Conservation (phyloP, 106 monocot genomes). For the Chionographis japonica region DNA sequence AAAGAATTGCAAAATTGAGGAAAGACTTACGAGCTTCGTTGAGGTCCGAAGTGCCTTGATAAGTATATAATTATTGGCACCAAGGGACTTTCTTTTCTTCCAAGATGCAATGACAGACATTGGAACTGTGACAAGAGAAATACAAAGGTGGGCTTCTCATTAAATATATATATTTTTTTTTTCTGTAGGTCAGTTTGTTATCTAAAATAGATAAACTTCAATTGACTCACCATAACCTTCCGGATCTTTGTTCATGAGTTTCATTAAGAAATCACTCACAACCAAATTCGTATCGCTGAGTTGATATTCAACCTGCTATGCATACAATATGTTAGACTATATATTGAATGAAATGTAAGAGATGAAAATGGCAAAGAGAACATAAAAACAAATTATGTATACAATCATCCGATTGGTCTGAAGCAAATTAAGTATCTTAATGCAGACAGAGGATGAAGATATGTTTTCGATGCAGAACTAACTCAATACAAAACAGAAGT, state of each 20-base stretch:
- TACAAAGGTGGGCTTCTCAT: too few species aligned
- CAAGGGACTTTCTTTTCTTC: conserved; percentile 73
- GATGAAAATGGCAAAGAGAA: neutral
- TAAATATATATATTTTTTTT: too few species aligned
- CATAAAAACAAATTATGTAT: too few species aligned
- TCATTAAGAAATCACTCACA: conserved; percentile 65
- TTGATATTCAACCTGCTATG: conserved; percentile 66
- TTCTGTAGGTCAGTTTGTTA: too few species aligned
- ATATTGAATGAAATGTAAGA: neutral
- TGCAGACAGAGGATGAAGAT: too few species aligned
- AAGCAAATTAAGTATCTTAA: too few species aligned
- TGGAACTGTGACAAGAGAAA: conserved; percentile 43
- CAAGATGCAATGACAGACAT: conserved; percentile 63
- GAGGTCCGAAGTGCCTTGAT: conserved; percentile 68
- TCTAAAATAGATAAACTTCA: neutral
- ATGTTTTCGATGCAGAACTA: too few species aligned
- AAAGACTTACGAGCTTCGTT: conserved; percentile 54
- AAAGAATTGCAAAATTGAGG: neutral
- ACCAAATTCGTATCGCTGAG: conserved; percentile 71
- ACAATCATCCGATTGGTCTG: too few species aligned
- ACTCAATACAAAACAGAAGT: too few species aligned
- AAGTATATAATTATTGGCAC: conserved; percentile 43
- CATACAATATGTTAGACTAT: neutral
- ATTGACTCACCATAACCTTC: conserved; percentile 65
- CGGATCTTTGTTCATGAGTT: conserved; percentile 78